Evolutionary conservation across 345 rosid species (phyloP), one percentile per base, ranked within the genome.

Genomic region (Erysimum cheiranthoides): DNA sequence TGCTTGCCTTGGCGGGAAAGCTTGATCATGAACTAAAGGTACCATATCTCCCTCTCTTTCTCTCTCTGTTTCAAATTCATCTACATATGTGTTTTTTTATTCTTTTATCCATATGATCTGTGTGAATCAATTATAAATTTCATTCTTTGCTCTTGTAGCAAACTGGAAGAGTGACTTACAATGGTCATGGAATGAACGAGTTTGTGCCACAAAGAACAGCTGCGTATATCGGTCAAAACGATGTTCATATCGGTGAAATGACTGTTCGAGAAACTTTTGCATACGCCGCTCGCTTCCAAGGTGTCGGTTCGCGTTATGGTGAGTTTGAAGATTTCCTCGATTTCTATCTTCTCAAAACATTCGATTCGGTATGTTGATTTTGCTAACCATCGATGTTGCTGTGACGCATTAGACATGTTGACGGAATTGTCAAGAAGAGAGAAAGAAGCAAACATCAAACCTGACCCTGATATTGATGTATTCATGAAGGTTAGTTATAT

Each of bases 221-320:
- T 49, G 89, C 97, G 1, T 92, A 92, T 71, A 86, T 90, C 16
- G 85, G 93, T 40, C 96, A 92, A 74, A 73, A 88, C 47, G 97
- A 90, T 83, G 45, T 84, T 57, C 96, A 90, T 73, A 86, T 86
- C 0, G 86, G 83, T 30, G 91, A 90, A 72, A 61, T 90, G 93
- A 92, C 97, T 3, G 92, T 90, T 3, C 84, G 92, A 5, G 97
- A 90, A 70, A 90, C 97, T 62, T 72, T 92, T 81, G 84, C 92
- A 38, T 93, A 88, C 73, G 88, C 96, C 1, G 94, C 98, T 4
- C 86, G 89, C 65, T 88, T 87, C 84, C 98, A 93, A 64, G 93
- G 93, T 12, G 84, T 87, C n/a, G 98, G 97, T 76, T 36, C 83
- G 2, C 88, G 88, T 31, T 86, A 84, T 46, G 96, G 97, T 91